Conservation (phyloP, 805 yeast genomes). For the Candida incommunis region DNA sequence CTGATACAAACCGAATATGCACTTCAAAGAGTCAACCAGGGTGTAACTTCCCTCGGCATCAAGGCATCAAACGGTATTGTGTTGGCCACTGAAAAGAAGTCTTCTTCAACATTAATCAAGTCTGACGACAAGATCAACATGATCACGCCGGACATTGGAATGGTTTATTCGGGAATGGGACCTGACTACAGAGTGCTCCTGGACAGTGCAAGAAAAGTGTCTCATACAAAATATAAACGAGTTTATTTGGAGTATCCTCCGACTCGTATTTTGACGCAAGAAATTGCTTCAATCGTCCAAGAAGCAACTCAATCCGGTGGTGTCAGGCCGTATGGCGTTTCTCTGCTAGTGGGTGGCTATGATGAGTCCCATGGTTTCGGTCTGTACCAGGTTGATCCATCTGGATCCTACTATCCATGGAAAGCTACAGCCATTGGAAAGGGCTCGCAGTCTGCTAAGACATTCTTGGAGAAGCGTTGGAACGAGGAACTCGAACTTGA, state of each 20-base stretch:
- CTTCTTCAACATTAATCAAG: slow-evolving; percentile 64
- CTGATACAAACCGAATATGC: slow-evolving; percentile 97
- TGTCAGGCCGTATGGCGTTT: slow-evolving; percentile 97
- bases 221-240: slow-evolving; percentile 87
- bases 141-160: slow-evolving; percentile 91
- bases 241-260: slow-evolving; percentile 96
- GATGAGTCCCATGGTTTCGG: slow-evolving; percentile 68
- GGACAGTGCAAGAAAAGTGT: slow-evolving; percentile 84
- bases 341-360: slow-evolving; percentile 84
- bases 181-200: slow-evolving; percentile 94
- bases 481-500: slow-evolving; percentile 92
- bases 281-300: slow-evolving; percentile 92
- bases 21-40: slow-evolving; percentile 91
- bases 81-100: slow-evolving; percentile 89
- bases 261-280: slow-evolving; percentile 82
- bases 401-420: slow-evolving; percentile 98
- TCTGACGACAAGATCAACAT: slow-evolving; percentile 66
- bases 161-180: slow-evolving; percentile 97
- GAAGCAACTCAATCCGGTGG: slow-evolving; percentile 99
- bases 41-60: slow-evolving; percentile 93
- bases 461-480: slow-evolving; percentile 96
- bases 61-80: slow-evolving; percentile 92
- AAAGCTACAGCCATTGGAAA: slow-evolving; percentile 98
- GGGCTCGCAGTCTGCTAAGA: slow-evolving; percentile 91
- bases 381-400: slow-evolving; percentile 94